A percentile compares a stretch with the other conserved stretches of the same genome.
phyloP scores from a whole-genome alignment of 2,329 filamentous ascomycete genomes.

The Ceratocystis diversiconidia region DNA sequence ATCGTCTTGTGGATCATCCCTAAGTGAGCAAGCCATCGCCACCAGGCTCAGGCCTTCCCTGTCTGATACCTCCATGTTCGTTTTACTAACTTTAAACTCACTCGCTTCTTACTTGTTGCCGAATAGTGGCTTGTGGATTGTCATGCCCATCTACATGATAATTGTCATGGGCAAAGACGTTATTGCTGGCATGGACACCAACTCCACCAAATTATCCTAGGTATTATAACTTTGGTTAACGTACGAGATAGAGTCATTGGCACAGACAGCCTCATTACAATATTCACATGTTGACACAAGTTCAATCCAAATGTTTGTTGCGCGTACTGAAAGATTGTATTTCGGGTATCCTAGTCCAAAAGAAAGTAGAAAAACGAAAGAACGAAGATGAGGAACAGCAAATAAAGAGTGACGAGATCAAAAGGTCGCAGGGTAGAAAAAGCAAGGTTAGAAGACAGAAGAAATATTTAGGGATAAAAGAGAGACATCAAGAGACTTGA shows the following conservation, averaged over 20 bases:
- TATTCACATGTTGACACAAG: background rate
- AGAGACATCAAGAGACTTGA: background rate
- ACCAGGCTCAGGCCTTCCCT: background rate
- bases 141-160: conserved; percentile 39
- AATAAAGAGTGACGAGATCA: conserved; percentile 4
- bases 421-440: background rate
- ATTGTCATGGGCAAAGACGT: conserved; percentile 36
- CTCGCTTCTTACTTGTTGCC: background rate
- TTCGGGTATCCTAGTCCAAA: conserved; percentile 15
- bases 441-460: conserved; percentile 4
- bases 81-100: background rate
- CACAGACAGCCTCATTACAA: background rate
- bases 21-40: conserved; percentile 29
- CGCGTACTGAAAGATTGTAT: conserved; percentile 6
- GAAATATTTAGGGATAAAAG: background rate
- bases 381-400: conserved; percentile 1
- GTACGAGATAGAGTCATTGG: background rate
- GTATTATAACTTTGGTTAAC: background rate
- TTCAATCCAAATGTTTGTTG: background rate
- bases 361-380: conserved; percentile 3
- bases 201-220: conserved; percentile 26
- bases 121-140: conserved; percentile 39
- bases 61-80: background rate
- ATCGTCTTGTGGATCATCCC: conserved; percentile 43
- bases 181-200: conserved; percentile 31